Conservation (phyloP, 306 rosid species). For the Sesbania bispinosa region DNA sequence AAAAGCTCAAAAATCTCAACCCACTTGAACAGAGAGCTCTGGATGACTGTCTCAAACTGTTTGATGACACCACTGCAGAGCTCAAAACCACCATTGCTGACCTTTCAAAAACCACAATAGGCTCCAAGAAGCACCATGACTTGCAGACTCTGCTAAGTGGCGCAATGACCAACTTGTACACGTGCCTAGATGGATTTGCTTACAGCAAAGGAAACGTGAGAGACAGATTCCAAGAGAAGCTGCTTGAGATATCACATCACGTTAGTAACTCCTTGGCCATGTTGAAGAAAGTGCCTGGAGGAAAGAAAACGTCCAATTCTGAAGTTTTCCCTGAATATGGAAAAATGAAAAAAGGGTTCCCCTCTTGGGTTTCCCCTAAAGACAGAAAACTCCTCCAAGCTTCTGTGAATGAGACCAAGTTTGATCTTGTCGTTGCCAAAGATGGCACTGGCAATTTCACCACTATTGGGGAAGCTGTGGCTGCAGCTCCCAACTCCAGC, state of each 20-base stretch:
- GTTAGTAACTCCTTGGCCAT: constrained; percentile 69
- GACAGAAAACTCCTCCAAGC: constrained; percentile 53
- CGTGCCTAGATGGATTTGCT: constrained; percentile 76
- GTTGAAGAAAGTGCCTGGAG: constrained; percentile 55
- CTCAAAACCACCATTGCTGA: constrained; percentile 42
- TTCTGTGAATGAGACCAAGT: constrained; percentile 33
- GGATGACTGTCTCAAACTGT: constrained; percentile 72
- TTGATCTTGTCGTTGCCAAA: constrained; percentile 63
- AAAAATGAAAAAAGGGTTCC: constrained; percentile 49
- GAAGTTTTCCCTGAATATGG: constrained; percentile 53
- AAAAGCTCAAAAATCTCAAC: constrained; percentile 24
- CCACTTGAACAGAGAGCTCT: constrained; percentile 46
- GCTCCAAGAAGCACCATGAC: constrained; percentile 34
- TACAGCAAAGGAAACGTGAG: constrained; percentile 34
- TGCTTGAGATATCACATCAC: constrained; percentile 45
- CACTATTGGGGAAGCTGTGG: constrained; percentile 61
- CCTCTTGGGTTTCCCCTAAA: constrained; percentile 52
- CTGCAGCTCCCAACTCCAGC: constrained; percentile 71
- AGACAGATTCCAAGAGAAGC: constrained; percentile 18
- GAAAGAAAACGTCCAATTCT: neutral
- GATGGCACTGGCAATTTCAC: constrained; percentile 85
- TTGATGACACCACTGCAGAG: constrained; percentile 45
- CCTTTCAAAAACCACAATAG: constrained; percentile 29
- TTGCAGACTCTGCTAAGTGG: constrained; percentile 62
- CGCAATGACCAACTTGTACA: constrained; percentile 78